These are phyloP conservation scores for Botryotinia globosa DNA, from an alignment of 2,329 filamentous ascomycete genomes.

Conservation along the genomic window DNA sequence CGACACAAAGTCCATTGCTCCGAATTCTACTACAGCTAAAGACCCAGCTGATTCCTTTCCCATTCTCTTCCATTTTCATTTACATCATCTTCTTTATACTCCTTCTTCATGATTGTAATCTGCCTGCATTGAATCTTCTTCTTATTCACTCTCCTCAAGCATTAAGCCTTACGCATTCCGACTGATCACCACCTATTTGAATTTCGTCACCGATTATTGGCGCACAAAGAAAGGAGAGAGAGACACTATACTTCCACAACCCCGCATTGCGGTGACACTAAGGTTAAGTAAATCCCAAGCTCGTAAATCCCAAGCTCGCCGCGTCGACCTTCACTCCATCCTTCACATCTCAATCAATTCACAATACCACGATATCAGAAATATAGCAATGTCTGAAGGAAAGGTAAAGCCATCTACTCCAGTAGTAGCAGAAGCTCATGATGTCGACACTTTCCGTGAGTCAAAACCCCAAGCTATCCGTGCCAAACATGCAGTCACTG, in stretches of 20 bases:
- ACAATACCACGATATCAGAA: neutral
- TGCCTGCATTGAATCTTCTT: neutral
- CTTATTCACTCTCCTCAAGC: neutral
- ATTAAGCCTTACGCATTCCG: neutral
- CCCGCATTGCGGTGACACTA: neutral
- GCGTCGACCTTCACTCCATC: neutral
- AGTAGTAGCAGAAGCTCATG: slow-evolving; percentile 72
- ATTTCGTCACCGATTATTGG: slow-evolving; percentile 1
- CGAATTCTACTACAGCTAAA: slow-evolving; percentile 11
- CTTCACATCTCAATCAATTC: neutral
- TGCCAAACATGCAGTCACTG: slow-evolving; percentile 19
- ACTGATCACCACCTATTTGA: neutral
- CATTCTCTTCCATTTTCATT: neutral
- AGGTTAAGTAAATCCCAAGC: neutral
- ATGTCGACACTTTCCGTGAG: slow-evolving; percentile 72
- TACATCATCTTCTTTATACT: neutral
- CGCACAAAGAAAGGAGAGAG: slow-evolving; percentile 2
- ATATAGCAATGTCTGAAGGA: slow-evolving; percentile 46
- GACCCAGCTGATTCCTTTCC: slow-evolving; percentile 12
- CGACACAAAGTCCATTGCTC: neutral
- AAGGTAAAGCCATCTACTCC: slow-evolving; percentile 43
- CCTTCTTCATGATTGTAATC: neutral
- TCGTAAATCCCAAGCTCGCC: neutral
- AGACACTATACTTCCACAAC: neutral
- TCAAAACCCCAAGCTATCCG: slow-evolving; percentile 17